phyloP scores from a whole-genome alignment of 2,329 filamentous ascomycete species.

The Aspergillus sergii region DNA sequence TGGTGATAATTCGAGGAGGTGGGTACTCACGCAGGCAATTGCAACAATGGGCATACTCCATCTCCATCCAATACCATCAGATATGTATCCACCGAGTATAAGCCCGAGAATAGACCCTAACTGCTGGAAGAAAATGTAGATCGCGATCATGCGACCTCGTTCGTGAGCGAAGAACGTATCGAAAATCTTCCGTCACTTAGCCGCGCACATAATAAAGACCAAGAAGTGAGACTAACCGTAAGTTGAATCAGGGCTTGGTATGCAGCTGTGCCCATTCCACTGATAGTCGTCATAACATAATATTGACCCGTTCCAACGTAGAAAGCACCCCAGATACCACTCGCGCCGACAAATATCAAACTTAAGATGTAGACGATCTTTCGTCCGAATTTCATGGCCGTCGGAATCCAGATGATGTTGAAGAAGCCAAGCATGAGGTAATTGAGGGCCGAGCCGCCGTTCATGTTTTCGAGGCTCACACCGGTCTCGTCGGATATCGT shows the following conservation, averaged over 20 bases:
- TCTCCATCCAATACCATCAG: conserved; percentile 38
- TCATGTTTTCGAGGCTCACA: conserved; percentile 44
- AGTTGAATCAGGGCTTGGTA: conserved; percentile 45
- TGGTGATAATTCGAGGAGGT: too few species aligned
- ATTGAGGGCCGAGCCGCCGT: conserved; percentile 44
- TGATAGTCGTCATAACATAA: conserved; percentile 32
- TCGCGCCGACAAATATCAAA: conserved; percentile 32
- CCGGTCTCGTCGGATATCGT: conserved; percentile 43
- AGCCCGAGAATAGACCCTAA: conserved; percentile 42
- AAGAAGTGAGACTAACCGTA: conserved; percentile 26
- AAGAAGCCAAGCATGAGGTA: conserved; percentile 46
- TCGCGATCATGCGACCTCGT: conserved; percentile 39
- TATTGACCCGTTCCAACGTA: conserved; percentile 31
- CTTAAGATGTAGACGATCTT: conserved; percentile 40
- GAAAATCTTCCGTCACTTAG: conserved; percentile 29
- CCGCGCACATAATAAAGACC: neutral
- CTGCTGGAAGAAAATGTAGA: conserved; percentile 45
- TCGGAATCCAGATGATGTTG: conserved; percentile 44
- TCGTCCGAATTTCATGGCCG: conserved; percentile 37
- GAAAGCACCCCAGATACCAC: conserved; percentile 37
- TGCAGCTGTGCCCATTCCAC: conserved; percentile 39
- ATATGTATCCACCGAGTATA: conserved; percentile 41
- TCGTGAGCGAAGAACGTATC: conserved; percentile 46
- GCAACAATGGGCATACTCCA: conserved; percentile 38
- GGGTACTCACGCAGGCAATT: conserved; percentile 30